A percentile compares a stretch with the other conserved stretches of the same genome.
phyloP scores from a whole-genome alignment of 352 stramenopile genomes.

The Phytophthora pseudosyringae region DNA sequence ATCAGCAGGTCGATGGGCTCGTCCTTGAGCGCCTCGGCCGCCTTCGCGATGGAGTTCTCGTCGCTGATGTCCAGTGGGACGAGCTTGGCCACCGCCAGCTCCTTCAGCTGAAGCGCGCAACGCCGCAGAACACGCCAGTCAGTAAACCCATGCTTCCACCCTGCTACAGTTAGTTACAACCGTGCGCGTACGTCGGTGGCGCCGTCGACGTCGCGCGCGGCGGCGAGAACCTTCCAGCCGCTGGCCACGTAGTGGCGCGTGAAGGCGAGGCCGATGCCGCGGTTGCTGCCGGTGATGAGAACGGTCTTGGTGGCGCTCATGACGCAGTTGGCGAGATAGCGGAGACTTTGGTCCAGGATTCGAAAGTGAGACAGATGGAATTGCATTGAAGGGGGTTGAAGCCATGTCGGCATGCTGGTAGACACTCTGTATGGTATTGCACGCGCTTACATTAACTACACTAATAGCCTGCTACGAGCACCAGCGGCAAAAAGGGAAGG shows the following conservation, averaged over 20 bases:
- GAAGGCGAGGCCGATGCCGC: slow-evolving; percentile 62
- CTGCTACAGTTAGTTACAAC: too few species aligned
- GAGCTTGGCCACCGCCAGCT: slow-evolving; percentile 35
- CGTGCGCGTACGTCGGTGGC: slow-evolving; percentile 37
- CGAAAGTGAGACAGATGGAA: too few species aligned
- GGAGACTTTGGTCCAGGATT: neutral
- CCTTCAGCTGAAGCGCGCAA: slow-evolving; percentile 30
- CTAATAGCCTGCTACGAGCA: slow-evolving; percentile 38
- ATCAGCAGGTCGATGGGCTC: slow-evolving; percentile 64
- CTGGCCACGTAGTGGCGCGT: slow-evolving; percentile 46
- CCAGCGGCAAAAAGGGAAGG: slow-evolving; percentile 36
- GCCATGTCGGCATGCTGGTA: slow-evolving; percentile 15
- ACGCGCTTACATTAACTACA: slow-evolving; percentile 50
- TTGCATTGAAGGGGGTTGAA: too few species aligned
- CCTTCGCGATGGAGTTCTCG: slow-evolving; percentile 45
- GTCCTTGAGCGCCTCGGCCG: slow-evolving; percentile 43
- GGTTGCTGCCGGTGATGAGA: slow-evolving; percentile 66
- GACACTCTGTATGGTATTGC: slow-evolving; percentile 39
- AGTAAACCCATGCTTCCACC: neutral
- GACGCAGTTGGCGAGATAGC: too few species aligned
- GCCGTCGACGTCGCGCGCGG: slow-evolving; percentile 46
- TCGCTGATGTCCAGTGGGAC: slow-evolving; percentile 39
- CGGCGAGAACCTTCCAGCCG: slow-evolving; percentile 62
- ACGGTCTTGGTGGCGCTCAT: slow-evolving; percentile 50
- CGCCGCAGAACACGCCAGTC: slow-evolving; percentile 3